Base-by-base conservation (phyloP, 352 stramenopile genomes). In the Globisporangium nodosum region DNA sequence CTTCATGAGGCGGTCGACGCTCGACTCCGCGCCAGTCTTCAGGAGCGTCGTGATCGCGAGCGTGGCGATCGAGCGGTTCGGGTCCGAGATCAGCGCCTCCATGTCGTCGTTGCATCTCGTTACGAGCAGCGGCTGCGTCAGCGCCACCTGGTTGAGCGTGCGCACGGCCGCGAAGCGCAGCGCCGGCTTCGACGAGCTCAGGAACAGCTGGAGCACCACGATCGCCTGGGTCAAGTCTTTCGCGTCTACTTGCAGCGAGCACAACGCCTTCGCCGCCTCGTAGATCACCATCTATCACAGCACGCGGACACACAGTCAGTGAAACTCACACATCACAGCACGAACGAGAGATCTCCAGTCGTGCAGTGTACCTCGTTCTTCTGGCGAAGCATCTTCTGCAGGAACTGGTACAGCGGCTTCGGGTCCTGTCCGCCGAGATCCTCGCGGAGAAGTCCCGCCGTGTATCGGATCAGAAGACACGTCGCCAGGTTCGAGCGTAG, bases 51-150 rank as follows among this genome's bases (percentile, higher is more conserved):
- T 99, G 66, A 99, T 99, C 6, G 97, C 97, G 31, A 99, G 74
- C 1, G 97, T 99, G 2, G 97, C 97, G 71, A 99, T 99, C 24
- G 87, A 98, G 55, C 97, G 86, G 75, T 99, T 99, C 0, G 87
- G 74, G 79, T 99, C 97, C 18, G 81, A 82, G 64, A 99, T 98
- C 37, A 99, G 81, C 12, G 85, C 76, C 69, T 99, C 97, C 81
- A 99, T 94, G 68, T 99, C 97, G 58, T 98, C 92, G 70, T 99
- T 99, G 76, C 96, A 99, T 62, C 97, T 97, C 31, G 94, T 94
- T 3, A 99, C 96, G 49, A 97, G 76, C 64, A 97, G 87, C 1
- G 97, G 97, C 60, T 99, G 88, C 18, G 78, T 93, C 30, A 93
- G 60, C 16, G 92, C 88, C 43, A 98, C 82, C 24, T 97, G 80